Evolutionary conservation across 257 asterid species (phyloP), one percentile per base, ranked within the genome.

Genomic region (Cordia subcordata): DNA sequence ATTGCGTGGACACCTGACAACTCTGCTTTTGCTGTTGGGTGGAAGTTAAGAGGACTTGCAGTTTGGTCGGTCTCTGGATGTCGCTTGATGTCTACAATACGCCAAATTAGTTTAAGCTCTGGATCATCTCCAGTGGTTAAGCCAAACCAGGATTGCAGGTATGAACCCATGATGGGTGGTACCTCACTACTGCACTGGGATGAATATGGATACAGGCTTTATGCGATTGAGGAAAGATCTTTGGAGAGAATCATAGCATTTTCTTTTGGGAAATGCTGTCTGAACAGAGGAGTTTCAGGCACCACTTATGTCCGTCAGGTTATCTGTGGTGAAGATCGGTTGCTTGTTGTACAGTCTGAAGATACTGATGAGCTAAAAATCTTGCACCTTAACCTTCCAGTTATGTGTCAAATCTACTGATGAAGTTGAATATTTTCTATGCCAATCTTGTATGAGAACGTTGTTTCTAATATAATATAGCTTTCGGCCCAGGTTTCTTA

Each of bases 11-110:
- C 97, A 57, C 95, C 97, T 58, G 99, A 93, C 73, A 83, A 80
- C 73, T 83, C 95, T 66, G 92, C 94, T 63, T 93, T 93, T 75
- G 95, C 99, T 62, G 95, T 93, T 81, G 99, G 99, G 76, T 93
- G 99, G 97, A 89, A 87, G 79, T 78, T 89, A 73, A 85, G 97
- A 73, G 99, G 97, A 46, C 86, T 89, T 71, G 70, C 93, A 27
- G 99, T 93, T 76, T 93, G 99, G 99, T 93, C 99, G 64, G 92
- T 93, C 60, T 93, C 99, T 56, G 99, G 99, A 23, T 93, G 99
- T 77, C 94, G 99, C 54, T 85, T 93, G 85, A 93, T 87, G 99
- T 86, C 95, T 68, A 87, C 99, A 53, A 79, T 87, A 70, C 95
- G 97, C 52, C 99, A 89, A 72, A 86, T 89, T 75, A 88, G 97